A percentile compares a stretch with the other conserved stretches of the same genome.
Evolutionary conservation across 495 filamentous ascomycete species (phyloP).

Genomic region (Coniosporium apollinis): DNA sequence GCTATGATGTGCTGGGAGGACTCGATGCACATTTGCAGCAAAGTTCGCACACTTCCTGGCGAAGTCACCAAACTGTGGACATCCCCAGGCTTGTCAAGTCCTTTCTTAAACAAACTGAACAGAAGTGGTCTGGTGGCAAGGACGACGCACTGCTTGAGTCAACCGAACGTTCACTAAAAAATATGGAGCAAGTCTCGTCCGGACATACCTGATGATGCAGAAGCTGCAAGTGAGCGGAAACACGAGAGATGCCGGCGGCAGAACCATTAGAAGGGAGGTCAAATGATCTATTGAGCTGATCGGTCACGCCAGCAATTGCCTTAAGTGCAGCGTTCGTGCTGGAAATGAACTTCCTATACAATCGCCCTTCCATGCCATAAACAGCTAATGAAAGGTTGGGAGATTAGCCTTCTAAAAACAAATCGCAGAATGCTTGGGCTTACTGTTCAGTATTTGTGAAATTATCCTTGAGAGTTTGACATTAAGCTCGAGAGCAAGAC

Average conservation of each 20-base stretch:
- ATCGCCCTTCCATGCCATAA: slow-evolving; percentile 28
- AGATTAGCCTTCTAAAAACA: background rate
- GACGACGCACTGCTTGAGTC: slow-evolving; percentile 20
- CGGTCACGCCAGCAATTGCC: slow-evolving; percentile 16
- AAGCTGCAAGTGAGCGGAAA: slow-evolving; percentile 29
- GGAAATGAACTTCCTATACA: slow-evolving; percentile 25
- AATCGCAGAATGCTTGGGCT: slow-evolving; percentile 2
- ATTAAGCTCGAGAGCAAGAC: slow-evolving; percentile 24
- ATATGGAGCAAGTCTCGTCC: background rate
- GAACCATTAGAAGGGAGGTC: slow-evolving; percentile 22
- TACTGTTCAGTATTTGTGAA: slow-evolving; percentile 27
- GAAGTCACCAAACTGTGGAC: slow-evolving; percentile 19
- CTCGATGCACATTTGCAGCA: slow-evolving; percentile 28
- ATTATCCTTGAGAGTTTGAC: slow-evolving; percentile 28
- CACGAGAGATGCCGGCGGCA: slow-evolving; percentile 24
- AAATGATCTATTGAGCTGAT: slow-evolving; percentile 23
- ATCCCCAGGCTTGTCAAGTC: slow-evolving; percentile 18
- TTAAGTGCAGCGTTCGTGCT: slow-evolving; percentile 27
- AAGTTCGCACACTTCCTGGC: slow-evolving; percentile 19
- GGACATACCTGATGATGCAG: slow-evolving; percentile 26
- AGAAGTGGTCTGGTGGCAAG: slow-evolving; percentile 27
- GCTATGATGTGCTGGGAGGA: slow-evolving; percentile 27
- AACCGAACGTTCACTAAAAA: slow-evolving; percentile 17
- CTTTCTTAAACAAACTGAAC: slow-evolving; percentile 25
- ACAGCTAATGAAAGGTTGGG: slow-evolving; percentile 23